A percentile compares a stretch with the other conserved stretches of the same genome.
These are phyloP conservation scores for Ottelia alismoides DNA, from an alignment of 106 monocot genomes.

Conservation along the genomic window DNA sequence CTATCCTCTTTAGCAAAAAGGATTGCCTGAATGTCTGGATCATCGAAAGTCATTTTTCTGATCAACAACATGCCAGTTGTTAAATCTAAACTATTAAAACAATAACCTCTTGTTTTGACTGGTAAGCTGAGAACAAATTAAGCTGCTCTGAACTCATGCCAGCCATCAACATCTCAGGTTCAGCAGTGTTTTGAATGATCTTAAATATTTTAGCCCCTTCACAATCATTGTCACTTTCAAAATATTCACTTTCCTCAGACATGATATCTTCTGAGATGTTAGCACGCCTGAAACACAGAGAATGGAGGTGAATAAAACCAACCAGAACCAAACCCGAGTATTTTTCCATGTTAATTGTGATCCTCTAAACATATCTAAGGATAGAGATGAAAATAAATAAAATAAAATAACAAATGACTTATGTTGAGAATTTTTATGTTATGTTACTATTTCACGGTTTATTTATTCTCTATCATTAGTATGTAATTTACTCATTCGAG, in stretches of 20 bases:
- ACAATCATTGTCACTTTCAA: constrained; percentile 24
- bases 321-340: too few species aligned
- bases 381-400: too few species aligned
- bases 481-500: too few species aligned
- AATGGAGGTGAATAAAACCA: too few species aligned
- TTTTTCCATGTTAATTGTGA: too few species aligned
- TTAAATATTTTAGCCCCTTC: constrained; percentile 66
- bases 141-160: constrained; percentile 85
- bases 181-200: constrained; percentile 64
- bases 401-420: too few species aligned
- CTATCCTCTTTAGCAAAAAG: constrained; percentile 50
- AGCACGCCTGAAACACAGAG: constrained; percentile 29
- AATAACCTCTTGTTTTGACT: constrained; percentile 56
- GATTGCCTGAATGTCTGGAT: constrained; percentile 49
- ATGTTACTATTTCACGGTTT: too few species aligned
- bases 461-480: too few species aligned
- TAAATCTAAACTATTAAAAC: too few species aligned
- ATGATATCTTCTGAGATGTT: constrained; percentile 60
- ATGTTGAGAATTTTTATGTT: too few species aligned
- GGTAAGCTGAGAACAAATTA: constrained; percentile 48
- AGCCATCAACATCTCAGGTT: constrained; percentile 86
- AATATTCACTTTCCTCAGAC: constrained; percentile 29
- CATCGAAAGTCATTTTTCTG: background rate
- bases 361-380: too few species aligned
- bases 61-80: too few species aligned